Evolutionary conservation across 1,139 yeast genomes (phyloP).

Genomic region (Suhomyces bolitotheri): DNA sequence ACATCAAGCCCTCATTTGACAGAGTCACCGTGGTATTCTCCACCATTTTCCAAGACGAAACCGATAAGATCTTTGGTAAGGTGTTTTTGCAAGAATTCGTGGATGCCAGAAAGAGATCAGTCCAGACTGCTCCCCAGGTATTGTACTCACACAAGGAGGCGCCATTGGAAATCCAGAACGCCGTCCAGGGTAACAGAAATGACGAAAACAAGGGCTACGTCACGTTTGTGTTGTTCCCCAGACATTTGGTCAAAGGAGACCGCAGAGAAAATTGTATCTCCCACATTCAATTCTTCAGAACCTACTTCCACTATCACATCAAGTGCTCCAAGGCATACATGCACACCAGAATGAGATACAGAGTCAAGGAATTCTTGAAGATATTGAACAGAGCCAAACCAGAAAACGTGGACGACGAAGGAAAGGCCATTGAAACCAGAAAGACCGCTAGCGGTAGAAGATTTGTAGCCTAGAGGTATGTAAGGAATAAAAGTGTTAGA

Average conservation of each 20-base stretch:
- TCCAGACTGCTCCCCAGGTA: conserved; percentile 98
- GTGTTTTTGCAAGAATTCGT: conserved; percentile 97
- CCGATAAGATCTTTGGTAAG: conserved; percentile 92
- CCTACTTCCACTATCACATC: conserved; percentile 96
- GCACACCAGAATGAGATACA: conserved; percentile 97
- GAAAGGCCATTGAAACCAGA: conserved; percentile 57
- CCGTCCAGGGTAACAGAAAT: conserved; percentile 40
- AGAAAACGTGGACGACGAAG: conserved; percentile 76
- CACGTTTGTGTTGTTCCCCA: conserved; percentile 74
- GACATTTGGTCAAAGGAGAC: conserved; percentile 70
- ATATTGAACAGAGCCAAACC: conserved; percentile 96
- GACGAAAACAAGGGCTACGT: conserved; percentile 69
- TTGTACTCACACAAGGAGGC: conserved; percentile 85
- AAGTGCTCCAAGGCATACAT: conserved; percentile 97
- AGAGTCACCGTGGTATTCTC: conserved; percentile 96
- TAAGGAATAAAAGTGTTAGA: too few species aligned
- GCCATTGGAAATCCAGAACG: conserved; percentile 76
- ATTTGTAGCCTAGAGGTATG: conserved; percentile 43
- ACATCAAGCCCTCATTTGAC: conserved; percentile 88
- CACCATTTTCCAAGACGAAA: conserved; percentile 93
- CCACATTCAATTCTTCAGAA: conserved; percentile 88
- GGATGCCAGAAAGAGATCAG: conserved; percentile 93
- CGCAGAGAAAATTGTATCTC: conserved; percentile 83
- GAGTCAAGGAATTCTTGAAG: conserved; percentile 91
- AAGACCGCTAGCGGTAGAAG: conserved; percentile 86